Conservation (phyloP, 2,329 filamentous ascomycete species). For the Pestalotiopsis fici region DNA sequence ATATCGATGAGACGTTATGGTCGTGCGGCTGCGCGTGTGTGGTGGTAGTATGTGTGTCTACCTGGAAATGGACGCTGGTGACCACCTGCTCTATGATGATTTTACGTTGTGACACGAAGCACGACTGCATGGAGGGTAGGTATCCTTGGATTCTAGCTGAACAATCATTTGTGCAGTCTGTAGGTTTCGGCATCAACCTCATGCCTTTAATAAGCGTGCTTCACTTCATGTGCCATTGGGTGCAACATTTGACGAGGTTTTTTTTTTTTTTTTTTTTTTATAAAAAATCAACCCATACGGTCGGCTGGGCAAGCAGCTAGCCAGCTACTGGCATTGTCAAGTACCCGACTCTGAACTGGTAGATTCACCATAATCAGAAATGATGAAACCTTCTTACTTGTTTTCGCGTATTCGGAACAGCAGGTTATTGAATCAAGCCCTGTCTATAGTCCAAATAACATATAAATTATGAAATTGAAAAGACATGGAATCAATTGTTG, state of each 20-base stretch:
- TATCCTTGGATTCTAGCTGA: neutral
- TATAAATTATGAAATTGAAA: neutral
- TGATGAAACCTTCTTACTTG: neutral
- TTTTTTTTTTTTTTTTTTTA: no score
- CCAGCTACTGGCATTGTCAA: neutral
- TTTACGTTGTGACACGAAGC: neutral
- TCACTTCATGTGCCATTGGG: neutral
- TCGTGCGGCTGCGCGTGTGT: neutral
- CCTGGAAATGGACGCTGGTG: neutral
- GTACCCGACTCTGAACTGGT: neutral
- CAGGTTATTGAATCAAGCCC: neutral
- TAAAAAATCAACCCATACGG: neutral
- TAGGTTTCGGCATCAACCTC: neutral
- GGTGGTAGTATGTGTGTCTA: neutral
- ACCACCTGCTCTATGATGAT: neutral
- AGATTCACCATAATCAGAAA: neutral
- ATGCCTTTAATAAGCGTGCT: neutral
- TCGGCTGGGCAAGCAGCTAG: neutral
- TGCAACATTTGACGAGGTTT: constrained; percentile 1
- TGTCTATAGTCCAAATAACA: neutral
- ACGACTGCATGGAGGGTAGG: neutral
- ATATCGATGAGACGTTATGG: neutral
- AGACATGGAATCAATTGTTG: neutral
- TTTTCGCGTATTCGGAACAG: neutral
- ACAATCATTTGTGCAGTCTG: neutral